Base-by-base conservation (phyloP, 2,329 filamentous ascomycete genomes). In the Tolypocladium tundrense region DNA sequence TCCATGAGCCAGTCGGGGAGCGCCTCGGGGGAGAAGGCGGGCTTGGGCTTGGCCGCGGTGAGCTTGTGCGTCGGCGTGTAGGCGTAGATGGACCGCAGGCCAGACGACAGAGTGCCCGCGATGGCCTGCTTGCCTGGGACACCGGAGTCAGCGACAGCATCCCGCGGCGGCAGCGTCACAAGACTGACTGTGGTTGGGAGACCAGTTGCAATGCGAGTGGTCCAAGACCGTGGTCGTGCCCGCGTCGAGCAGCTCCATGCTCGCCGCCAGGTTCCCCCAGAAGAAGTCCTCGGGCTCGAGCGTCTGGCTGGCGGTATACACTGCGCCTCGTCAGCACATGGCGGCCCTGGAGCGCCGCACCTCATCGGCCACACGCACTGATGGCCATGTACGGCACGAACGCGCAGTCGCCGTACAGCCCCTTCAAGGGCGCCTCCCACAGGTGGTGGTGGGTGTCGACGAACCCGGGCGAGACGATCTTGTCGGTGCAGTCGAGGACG, bases 371-470 rank as follows among this genome's bases (percentile, higher is more conserved):
- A 6, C 7, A 48, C 45, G 45, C 14, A 48, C 45, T 31, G 24
- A 31, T 48, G 14, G 45, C 24, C 45, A 48, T 48, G 45, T 48
- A 48, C 27, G 45, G 45, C 7, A 48, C 45, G 8, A 48, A 48
- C 5, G 45, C 45, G 45, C 45, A 48, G 24, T 48, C 45, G 13
- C 45, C 45, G 14, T 31, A 48, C 7, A 48, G 37, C 1, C 59
- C 59, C 56, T 71, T 71, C 45, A 69, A 61, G 42, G 64, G 63
- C n/a, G 67, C 65, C 61, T 78, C 75, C 76, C 76, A 79, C 9
- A 76, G 62, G 64, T 79, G 77, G 51, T 74, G 70, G 54, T 76
- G 75, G 1, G 74, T 74, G 60, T 76, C 73, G 53, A 77, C 66
- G 61, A 77, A 76, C 2, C 75, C 75, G 0, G 75, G 73, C 2